Evolutionary conservation across 768 basidiomycete species (phyloP).

Genomic region (Boletus sp.): DNA sequence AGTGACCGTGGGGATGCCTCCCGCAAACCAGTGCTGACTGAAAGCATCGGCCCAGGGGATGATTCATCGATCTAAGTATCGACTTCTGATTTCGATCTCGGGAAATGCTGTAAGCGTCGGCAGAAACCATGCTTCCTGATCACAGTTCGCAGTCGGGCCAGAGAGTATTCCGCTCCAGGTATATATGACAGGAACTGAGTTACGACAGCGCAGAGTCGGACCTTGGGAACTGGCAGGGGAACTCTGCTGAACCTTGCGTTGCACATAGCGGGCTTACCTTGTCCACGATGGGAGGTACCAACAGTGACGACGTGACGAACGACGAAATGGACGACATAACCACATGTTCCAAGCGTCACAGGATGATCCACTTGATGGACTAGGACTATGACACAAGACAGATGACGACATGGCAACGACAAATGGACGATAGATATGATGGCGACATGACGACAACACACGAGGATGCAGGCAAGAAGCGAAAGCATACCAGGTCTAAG

Average conservation of each 20-base stretch:
- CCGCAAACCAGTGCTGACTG: not conserved
- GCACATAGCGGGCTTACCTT: not conserved
- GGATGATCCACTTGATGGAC: too few relatives aligned
- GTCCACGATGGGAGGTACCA: not conserved
- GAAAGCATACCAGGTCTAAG: too few relatives aligned
- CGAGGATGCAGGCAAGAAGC: too few relatives aligned
- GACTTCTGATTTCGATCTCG: not conserved
- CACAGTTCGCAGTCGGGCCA: not conserved
- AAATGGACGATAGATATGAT: too few relatives aligned
- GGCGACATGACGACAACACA: too few relatives aligned
- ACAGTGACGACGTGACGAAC: not conserved
- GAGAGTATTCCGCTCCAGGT: not conserved
- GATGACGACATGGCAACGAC: too few relatives aligned
- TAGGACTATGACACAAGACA: too few relatives aligned
- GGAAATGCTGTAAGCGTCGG: not conserved
- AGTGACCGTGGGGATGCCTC: not conserved
- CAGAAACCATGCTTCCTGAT: not conserved
- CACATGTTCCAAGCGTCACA: too few relatives aligned
- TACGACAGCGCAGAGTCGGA: not conserved
- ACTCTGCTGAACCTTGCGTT: not conserved
- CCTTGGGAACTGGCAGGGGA: not conserved
- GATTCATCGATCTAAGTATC: not conserved
- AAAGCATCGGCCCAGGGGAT: not conserved
- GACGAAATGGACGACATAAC: not conserved
- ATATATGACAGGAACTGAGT: not conserved